Evolutionary conservation across 139 green algal genomes (phyloP).

Genomic region (Eudorina sp.): DNA sequence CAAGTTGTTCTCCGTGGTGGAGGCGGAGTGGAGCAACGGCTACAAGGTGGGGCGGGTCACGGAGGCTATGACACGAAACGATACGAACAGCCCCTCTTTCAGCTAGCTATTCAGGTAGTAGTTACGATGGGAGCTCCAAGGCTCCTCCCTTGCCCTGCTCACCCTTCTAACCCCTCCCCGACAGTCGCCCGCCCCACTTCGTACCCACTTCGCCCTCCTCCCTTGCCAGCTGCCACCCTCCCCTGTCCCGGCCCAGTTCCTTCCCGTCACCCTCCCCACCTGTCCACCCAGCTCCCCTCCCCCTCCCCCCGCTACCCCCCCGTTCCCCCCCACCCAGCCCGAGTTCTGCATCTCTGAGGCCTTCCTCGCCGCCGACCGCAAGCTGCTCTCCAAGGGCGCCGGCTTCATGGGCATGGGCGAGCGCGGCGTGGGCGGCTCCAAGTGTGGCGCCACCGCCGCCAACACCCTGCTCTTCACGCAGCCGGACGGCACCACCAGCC

Average conservation of each 20-base stretch:
- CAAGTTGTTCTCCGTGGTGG: slow-evolving; percentile 75
- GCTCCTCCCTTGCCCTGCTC: too few species aligned
- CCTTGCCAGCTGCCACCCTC: too few species aligned
- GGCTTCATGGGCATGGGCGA: slow-evolving; percentile 90
- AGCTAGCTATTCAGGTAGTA: too few species aligned
- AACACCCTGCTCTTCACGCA: slow-evolving; percentile 64
- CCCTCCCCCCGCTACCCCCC: neutral
- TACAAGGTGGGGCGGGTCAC: slow-evolving; percentile 30
- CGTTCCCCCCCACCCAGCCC: slow-evolving; percentile 23
- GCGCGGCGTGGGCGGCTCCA: slow-evolving; percentile 89
- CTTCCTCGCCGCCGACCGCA: slow-evolving; percentile 71
- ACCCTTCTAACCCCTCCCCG: too few species aligned
- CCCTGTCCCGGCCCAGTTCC: too few species aligned
- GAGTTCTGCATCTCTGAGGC: slow-evolving; percentile 65
- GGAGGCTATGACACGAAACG: too few species aligned
- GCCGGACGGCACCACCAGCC: slow-evolving; percentile 49
- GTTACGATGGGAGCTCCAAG: too few species aligned
- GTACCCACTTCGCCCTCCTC: too few species aligned
- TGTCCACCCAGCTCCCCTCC: too few species aligned
- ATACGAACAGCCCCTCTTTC: too few species aligned
- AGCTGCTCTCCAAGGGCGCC: slow-evolving; percentile 57
- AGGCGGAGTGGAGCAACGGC: slow-evolving; percentile 68
- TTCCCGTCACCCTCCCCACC: too few species aligned
- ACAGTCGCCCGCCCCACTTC: too few species aligned
- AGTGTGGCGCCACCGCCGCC: slow-evolving; percentile 89